Conservation (phyloP, 768 basidiomycete species). For the Mycena vitilis region DNA sequence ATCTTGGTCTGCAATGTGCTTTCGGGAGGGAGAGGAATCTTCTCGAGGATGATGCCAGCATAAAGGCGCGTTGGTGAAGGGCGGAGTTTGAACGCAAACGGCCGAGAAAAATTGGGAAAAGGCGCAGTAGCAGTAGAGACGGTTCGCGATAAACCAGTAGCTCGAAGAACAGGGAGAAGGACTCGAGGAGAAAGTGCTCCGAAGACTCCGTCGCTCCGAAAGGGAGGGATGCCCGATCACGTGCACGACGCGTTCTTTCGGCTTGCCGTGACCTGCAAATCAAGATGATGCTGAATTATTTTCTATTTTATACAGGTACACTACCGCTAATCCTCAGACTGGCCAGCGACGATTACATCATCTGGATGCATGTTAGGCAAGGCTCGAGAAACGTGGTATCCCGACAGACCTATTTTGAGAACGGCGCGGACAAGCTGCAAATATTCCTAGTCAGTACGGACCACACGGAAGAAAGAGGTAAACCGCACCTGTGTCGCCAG, state of each 20-base stretch:
- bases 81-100: neutral
- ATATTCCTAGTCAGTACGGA: slow-evolving; percentile 22
- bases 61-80: slow-evolving; percentile 2
- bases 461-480: slow-evolving; percentile 5
- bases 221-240: no score
- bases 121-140: no score
- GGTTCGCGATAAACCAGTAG: no score
- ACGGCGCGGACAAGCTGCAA: slow-evolving; percentile 84
- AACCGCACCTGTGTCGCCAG: slow-evolving; percentile 89
- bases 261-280: no score
- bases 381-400: neutral
- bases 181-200: no score
- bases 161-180: no score
- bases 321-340: slow-evolving; percentile 68
- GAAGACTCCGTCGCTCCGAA: no score
- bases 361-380: slow-evolving; percentile 53
- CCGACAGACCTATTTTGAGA: slow-evolving; percentile 81
- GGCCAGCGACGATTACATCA: slow-evolving; percentile 81
- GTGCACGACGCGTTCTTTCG: no score
- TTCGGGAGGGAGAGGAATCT: slow-evolving; percentile 24
- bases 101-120: no score
- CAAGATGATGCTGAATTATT: neutral
- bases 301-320: neutral
- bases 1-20: slow-evolving; percentile 16
- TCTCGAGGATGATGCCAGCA: slow-evolving; percentile 25